A percentile compares a stretch with the other conserved stretches of the same genome.
Conservation (phyloP, 2,329 filamentous ascomycete species). For the Fusarium coffeatum region DNA sequence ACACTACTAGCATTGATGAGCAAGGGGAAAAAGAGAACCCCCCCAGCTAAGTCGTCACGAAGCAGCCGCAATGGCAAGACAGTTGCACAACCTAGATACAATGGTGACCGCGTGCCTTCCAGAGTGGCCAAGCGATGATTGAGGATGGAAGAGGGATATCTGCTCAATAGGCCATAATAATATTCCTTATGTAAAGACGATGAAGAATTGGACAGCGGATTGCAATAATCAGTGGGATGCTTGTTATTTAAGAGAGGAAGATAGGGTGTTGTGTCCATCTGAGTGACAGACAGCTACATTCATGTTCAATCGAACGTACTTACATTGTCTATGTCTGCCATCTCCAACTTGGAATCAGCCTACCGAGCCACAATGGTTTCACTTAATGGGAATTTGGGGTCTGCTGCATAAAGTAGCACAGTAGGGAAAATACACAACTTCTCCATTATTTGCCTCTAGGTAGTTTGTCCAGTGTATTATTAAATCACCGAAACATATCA, state of each 20-base stretch:
- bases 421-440: not conserved
- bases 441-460: not conserved
- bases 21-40: constrained; percentile 48
- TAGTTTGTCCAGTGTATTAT: not conserved
- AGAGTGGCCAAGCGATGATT: constrained; percentile 49
- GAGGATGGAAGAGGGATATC: not conserved
- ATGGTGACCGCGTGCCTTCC: constrained; percentile 52
- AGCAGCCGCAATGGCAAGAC: constrained; percentile 43
- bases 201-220: not conserved
- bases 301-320: not conserved
- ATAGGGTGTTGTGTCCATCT: not conserved
- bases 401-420: not conserved
- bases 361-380: not conserved
- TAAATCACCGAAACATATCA: not conserved
- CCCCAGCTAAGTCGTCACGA: constrained; percentile 39
- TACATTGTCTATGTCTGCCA: not conserved
- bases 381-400: not conserved
- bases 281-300: not conserved
- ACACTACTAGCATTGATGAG: constrained; percentile 53
- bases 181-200: constrained; percentile 7
- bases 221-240: not conserved
- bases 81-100: constrained; percentile 48
- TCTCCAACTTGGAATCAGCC: not conserved
- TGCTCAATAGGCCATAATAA: constrained; percentile 12
- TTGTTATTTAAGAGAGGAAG: not conserved